phyloP scores from a whole-genome alignment of 2,329 filamentous ascomycete species.

The Myriangium duriaei region DNA sequence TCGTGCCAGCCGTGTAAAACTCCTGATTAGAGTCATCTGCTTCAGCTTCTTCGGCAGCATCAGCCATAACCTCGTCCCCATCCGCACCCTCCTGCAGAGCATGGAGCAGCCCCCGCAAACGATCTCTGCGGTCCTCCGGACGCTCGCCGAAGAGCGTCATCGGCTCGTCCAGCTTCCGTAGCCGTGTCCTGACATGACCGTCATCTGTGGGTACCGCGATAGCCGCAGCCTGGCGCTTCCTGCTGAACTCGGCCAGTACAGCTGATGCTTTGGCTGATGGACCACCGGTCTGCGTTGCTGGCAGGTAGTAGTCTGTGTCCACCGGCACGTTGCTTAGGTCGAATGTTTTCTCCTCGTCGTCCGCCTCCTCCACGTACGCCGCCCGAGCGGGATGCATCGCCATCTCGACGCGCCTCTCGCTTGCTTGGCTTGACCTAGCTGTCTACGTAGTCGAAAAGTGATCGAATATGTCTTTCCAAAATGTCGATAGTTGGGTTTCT shows the following conservation, averaged over 20 bases:
- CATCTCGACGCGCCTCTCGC: slow-evolving; percentile 15
- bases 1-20: slow-evolving; percentile 79
- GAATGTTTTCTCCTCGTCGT: slow-evolving; percentile 13
- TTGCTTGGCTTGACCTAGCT: neutral
- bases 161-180: slow-evolving; percentile 83
- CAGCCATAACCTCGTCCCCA: slow-evolving; percentile 41
- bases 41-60: slow-evolving; percentile 42
- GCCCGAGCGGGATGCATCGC: slow-evolving; percentile 77
- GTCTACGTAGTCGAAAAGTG: neutral
- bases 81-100: slow-evolving; percentile 52
- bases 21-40: slow-evolving; percentile 75
- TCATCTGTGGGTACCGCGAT: slow-evolving; percentile 93
- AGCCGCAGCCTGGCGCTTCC: slow-evolving; percentile 76
- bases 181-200: slow-evolving; percentile 62
- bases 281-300: slow-evolving; percentile 50
- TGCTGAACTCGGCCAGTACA: slow-evolving; percentile 76
- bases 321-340: slow-evolving; percentile 22
- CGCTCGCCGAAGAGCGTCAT: slow-evolving; percentile 92
- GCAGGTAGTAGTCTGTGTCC: slow-evolving; percentile 78
- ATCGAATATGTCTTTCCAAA: neutral
- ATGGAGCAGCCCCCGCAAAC: slow-evolving; percentile 63
- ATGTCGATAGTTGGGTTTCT: neutral
- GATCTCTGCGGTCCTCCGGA: slow-evolving; percentile 70
- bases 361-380: slow-evolving; percentile 80
- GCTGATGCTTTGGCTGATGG: slow-evolving; percentile 73